Evolutionary conservation across 2,329 filamentous ascomycete species (phyloP).

Genomic region (Diaporthe humulicola): DNA sequence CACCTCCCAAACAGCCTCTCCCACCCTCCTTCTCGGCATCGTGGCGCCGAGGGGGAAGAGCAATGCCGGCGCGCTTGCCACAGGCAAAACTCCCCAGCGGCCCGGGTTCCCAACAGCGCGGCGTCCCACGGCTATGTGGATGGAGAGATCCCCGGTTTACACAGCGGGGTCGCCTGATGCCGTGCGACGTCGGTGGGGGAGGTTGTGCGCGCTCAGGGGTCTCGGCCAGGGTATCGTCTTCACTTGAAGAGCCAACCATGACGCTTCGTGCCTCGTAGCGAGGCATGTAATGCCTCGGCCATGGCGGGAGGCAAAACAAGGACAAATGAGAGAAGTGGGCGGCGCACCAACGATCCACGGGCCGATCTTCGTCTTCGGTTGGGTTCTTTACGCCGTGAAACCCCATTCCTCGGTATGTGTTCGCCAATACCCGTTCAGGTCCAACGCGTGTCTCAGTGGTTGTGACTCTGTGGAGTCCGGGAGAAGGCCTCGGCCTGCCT

Average conservation of each 20-base stretch:
- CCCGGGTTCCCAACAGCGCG: not conserved
- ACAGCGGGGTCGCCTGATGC: not conserved
- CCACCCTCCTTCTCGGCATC: not conserved
- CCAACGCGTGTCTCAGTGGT: not conserved
- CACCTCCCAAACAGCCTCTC: not conserved
- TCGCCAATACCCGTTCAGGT: not conserved
- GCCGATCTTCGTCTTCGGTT: not conserved
- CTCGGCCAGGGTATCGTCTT: not conserved
- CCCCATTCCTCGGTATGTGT: not conserved
- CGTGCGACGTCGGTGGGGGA: conserved; percentile 13
- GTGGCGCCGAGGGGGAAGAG: not conserved
- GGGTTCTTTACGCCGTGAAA: not conserved
- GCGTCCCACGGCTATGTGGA: not conserved
- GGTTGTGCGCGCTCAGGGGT: not conserved
- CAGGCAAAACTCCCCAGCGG: conserved; percentile 12
- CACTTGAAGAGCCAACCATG: conserved; percentile 6
- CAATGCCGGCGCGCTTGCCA: not conserved
- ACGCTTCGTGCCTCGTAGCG: not conserved
- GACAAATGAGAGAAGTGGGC: not conserved
- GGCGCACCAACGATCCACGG: not conserved
- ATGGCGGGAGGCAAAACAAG: not conserved
- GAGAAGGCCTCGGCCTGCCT: not conserved
- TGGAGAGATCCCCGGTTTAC: conserved; percentile 6
- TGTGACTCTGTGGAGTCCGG: not conserved
- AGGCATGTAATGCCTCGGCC: not conserved